Conservation (phyloP, 1,284 basidiomycete species). For the Puccinia coronata region DNA sequence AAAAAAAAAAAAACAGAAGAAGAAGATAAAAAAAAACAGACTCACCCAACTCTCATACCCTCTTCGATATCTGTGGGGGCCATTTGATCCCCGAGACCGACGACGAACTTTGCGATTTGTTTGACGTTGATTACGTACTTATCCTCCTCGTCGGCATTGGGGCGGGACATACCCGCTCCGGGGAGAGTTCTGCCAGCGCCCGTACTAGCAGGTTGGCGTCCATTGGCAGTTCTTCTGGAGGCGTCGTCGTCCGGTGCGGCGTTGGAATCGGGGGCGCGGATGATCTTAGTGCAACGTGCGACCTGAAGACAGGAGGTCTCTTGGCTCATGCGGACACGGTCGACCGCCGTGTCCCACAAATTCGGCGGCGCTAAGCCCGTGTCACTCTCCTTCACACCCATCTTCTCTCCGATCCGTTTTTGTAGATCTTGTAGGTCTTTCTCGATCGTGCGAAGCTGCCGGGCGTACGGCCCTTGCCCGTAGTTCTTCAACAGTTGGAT, state of each 20-base stretch:
- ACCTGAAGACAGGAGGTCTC: conserved; percentile 69
- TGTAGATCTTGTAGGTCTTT: conserved; percentile 93
- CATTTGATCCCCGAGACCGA: conserved; percentile 91
- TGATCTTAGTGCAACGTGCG: conserved; percentile 98
- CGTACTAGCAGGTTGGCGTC: conserved; percentile 41
- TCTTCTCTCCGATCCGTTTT: conserved; percentile 66
- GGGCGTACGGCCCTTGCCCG: conserved; percentile 96
- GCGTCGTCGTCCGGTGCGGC: conserved; percentile 52
- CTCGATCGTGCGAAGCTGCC: conserved; percentile 83
- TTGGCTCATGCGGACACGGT: conserved; percentile 62
- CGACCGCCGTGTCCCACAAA: conserved; percentile 88
- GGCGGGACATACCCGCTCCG: conserved; percentile 62
- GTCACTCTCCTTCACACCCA: conserved; percentile 93
- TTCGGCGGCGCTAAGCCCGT: conserved; percentile 96
- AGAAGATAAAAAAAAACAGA: conserved; percentile 50
- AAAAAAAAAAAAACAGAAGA: neutral
- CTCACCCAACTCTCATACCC: conserved; percentile 98
- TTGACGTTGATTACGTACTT: conserved; percentile 99
- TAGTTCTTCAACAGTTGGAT: conserved; percentile 99
- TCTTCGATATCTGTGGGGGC: conserved; percentile 98
- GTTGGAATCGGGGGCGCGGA: conserved; percentile 64
- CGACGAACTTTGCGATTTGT: conserved; percentile 99
- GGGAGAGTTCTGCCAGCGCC: conserved; percentile 38
- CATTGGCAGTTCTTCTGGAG: conserved; percentile 42
- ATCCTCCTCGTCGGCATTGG: conserved; percentile 85